Base-by-base conservation (phyloP, 768 basidiomycete genomes). In the Boletellus ananas region DNA sequence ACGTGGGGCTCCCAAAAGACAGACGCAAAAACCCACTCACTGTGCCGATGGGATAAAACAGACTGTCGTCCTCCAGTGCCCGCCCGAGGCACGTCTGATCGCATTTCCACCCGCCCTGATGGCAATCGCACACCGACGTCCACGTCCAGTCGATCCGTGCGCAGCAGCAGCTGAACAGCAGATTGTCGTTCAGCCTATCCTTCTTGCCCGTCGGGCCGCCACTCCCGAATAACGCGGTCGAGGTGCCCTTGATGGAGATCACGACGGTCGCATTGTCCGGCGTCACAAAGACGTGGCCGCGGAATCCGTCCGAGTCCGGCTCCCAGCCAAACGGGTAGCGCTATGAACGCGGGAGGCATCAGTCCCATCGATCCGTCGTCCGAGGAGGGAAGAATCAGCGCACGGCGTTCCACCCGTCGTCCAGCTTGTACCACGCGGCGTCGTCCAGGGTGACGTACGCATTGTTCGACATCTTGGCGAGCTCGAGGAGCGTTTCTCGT, bases 391-490 rank as follows among this genome's bases (percentile, higher is more conserved):
- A 23, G 23, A 23, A 23, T 23, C 5, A 31, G 57, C 62, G 49
- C 48, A 80, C 80, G 7, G 69, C 69, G 63, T 81, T 83, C 87
- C 87, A 97, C 1, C 74, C 61, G 1, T 73, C 76, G 2, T 73
- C 76, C 39, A 94, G 60, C 41, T 87, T 81, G 65, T 90, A 95
- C 95, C 95, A 98, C 1, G 65, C 78, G 6, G 68, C 51, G 48
- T 86, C 81, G 8, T 76, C 74, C 0, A 81, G 81, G 11, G 73
- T 62, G 14, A 86, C 69, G 72, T 97, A 97, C 42, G 95, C 92
- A 63, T 98, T 92, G 61, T 85, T 90, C 35, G 91, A 81, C 90
- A 99, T 97, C 80, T 92, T 96, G 10, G 94, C 95, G 41, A 99
- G 77, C 51, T 81, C 73, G 31, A 89, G 74, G 27, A 98, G 70